phyloP scores from a whole-genome alignment of 805 yeast genomes.

The Kodamaea lidongshanica region DNA sequence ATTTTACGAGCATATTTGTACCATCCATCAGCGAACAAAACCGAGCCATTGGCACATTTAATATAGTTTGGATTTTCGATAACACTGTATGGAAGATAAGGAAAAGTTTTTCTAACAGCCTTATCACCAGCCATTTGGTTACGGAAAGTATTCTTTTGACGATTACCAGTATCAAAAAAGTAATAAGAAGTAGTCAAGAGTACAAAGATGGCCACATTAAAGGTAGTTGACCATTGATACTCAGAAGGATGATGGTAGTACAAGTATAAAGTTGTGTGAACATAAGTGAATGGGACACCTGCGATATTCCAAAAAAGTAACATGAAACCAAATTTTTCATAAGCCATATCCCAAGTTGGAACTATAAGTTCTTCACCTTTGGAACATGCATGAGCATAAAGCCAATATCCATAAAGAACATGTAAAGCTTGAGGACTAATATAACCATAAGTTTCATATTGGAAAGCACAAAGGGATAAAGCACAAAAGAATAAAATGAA shows the following conservation, averaged over 20 bases:
- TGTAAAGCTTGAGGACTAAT: constrained; percentile 71
- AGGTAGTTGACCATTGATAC: constrained; percentile 64
- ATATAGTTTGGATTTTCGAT: constrained; percentile 80
- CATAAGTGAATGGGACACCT: constrained; percentile 97
- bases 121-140: constrained; percentile 76
- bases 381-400: constrained; percentile 93
- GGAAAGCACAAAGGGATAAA: constrained; percentile 68
- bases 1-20: constrained; percentile 86
- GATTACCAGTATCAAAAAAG: constrained; percentile 91
- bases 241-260: constrained; percentile 79
- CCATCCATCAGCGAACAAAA: constrained; percentile 91
- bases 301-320: constrained; percentile 98
- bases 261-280: constrained; percentile 84
- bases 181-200: constrained; percentile 68
- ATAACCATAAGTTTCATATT: constrained; percentile 74
- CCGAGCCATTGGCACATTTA: constrained; percentile 77
- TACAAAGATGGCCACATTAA: constrained; percentile 51
- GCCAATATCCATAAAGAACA: constrained; percentile 79
- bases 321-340: constrained; percentile 99
- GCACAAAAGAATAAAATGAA: constrained; percentile 76
- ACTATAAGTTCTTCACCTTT: constrained; percentile 97
- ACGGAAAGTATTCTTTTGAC: constrained; percentile 92
- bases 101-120: constrained; percentile 78
- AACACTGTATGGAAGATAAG: constrained; percentile 81
- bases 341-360: constrained; percentile 99